phyloP scores from a whole-genome alignment of 1,139 yeast species.

The Pichia sp. region DNA sequence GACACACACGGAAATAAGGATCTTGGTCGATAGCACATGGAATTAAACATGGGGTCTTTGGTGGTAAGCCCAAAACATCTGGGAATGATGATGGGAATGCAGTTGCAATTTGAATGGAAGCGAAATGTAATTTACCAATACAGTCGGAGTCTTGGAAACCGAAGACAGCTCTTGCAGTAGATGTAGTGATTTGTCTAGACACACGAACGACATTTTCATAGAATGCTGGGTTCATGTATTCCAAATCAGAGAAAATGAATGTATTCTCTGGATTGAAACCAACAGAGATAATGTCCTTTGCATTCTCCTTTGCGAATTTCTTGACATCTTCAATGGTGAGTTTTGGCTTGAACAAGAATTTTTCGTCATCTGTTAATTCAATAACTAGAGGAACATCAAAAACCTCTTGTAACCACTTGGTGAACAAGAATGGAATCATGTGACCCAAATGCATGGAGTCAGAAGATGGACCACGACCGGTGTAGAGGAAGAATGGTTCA shows the following conservation, averaged over 20 bases:
- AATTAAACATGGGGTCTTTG: constrained; percentile 89
- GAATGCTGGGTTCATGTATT: constrained; percentile 89
- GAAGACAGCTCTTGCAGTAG: constrained; percentile 96
- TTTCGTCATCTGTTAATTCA: constrained; percentile 96
- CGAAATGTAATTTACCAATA: constrained; percentile 93
- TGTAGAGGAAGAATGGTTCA: constrained; percentile 89
- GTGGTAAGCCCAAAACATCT: constrained; percentile 75
- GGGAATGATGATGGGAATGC: constrained; percentile 97
- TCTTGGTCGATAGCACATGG: constrained; percentile 99
- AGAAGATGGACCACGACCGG: constrained; percentile 97
- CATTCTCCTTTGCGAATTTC: constrained; percentile 69
- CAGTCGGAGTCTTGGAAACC: constrained; percentile 94
- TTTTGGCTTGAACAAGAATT: constrained; percentile 87
- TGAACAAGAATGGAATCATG: constrained; percentile 90
- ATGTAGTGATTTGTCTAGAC: constrained; percentile 93
- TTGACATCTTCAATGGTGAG: constrained; percentile 86
- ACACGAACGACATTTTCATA: constrained; percentile 91
- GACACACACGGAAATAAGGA: constrained; percentile 94
- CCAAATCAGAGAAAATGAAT: constrained; percentile 85
- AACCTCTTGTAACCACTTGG: constrained; percentile 97
- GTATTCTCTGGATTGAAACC: constrained; percentile 95
- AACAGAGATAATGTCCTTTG: constrained; percentile 88
- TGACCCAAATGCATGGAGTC: constrained; percentile 97
- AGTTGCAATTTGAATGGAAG: constrained; percentile 91
- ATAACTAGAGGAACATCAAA: constrained; percentile 95